Percentiles rank a stretch among this genome's conserved stretches.
Conservation (phyloP, 2,329 filamentous ascomycete genomes). For the Aureobasidium sp. region DNA sequence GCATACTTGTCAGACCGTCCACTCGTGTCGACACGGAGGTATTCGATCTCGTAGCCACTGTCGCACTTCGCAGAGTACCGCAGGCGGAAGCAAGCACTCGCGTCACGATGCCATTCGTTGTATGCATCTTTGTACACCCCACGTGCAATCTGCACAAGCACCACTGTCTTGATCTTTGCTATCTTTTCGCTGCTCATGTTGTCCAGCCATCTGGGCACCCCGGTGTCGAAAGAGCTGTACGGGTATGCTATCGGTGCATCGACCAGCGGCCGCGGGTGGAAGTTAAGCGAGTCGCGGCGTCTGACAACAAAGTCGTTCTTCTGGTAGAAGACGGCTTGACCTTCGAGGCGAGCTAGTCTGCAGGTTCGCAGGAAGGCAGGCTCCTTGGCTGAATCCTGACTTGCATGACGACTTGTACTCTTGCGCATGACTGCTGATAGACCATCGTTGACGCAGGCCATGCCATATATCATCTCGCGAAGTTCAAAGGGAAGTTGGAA, state of each 20-base stretch:
- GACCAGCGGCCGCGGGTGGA: conserved; percentile 3
- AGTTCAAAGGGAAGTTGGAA: conserved; percentile 15
- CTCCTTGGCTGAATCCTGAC: conserved; percentile 12
- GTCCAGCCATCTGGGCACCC: conserved; percentile 12
- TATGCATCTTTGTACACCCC: conserved; percentile 13
- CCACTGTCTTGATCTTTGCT: conserved; percentile 7
- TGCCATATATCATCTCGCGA: conserved; percentile 14
- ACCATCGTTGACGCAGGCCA: conserved; percentile 10
- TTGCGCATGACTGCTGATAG: conserved; percentile 8
- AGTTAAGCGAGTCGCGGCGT: conserved; percentile 12
- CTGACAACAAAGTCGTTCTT: conserved; percentile 14
- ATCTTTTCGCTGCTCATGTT: conserved; percentile 12
- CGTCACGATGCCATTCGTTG: conserved; percentile 14
- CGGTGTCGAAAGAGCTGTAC: conserved; percentile 4
- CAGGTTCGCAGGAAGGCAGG: conserved; percentile 12
- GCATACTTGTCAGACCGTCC: conserved; percentile 13
- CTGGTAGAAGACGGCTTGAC: conserved; percentile 2
- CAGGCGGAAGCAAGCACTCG: conserved; percentile 9
- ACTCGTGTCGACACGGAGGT: conserved; percentile 10
- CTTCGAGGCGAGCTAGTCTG: conserved; percentile 9
- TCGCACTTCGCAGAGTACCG: neutral
- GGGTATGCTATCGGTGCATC: neutral
- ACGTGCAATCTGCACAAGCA: conserved; percentile 10
- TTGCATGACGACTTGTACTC: conserved; percentile 1
- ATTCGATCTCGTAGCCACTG: conserved; percentile 7